Evolutionary conservation across 495 filamentous ascomycete species (phyloP), one percentile per base, ranked within the genome.

Genomic region (Penicillium chermesinum): DNA sequence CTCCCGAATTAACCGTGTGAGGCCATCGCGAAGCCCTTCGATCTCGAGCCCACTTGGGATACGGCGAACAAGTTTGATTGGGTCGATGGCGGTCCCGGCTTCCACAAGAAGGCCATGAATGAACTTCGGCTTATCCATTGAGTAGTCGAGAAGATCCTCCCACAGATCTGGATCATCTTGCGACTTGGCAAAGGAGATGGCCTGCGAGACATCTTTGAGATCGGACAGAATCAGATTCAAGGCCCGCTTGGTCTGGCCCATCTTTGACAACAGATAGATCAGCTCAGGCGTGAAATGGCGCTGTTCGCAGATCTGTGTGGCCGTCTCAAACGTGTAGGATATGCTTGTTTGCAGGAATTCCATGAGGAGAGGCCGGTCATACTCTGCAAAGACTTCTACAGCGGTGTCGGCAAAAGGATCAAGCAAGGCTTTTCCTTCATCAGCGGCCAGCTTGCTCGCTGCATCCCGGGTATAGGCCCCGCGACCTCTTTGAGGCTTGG

Each of bases 101-200:
- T 96, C 89, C 52, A 96, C 88, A 2, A 98, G 79, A 7, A 98
- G 72, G 2, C 87, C 94, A 14, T 88, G 83, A 47, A 98, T 96
- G 70, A 98, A 98, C 12, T 78, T 78, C 0, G 93, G 93, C 54
- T 95, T 95, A 65, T 95, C 88, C 94, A 98, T 97, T 17, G 82
- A 86, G 70, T 96, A 96, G 49, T 90, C 80, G 16, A 98, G 81
- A 8, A 98, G 77, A 57, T 98, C 93, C 52, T 95, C 85, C 93
- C 93, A 98, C 0, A 98, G 77, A 54, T 91, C 87, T 0, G 82
- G 80, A 49, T 97, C 91, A 48, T 90, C 79, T 62, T 96, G 90
- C 38, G 88, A 83, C 65, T 96, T 95, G 40, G 90, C 89, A 52
- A 97, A 98, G 7, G 85, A 77, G 52, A 98, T 97, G 38, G 93